phyloP scores from a whole-genome alignment of 805 yeast species.

The Saccharomycopsis javanensis region DNA sequence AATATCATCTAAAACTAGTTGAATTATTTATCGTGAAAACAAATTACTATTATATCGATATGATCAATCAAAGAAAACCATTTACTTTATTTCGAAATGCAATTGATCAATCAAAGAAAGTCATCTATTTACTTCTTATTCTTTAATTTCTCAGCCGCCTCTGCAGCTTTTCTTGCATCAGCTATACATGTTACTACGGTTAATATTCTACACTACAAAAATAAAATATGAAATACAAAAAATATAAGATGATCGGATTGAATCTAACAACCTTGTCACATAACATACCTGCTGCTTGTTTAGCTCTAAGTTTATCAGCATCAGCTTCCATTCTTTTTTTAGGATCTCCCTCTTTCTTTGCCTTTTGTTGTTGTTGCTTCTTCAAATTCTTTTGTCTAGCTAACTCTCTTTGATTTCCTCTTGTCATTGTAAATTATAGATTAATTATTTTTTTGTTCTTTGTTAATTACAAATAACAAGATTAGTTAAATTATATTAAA shows the following conservation, averaged over 20 bases:
- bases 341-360: slow-evolving; percentile 79
- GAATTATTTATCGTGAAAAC: too few species aligned
- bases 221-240: background rate
- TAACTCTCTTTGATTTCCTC: slow-evolving; percentile 94
- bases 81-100: too few species aligned
- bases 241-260: background rate
- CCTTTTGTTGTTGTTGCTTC: slow-evolving; percentile 58
- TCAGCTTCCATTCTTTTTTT: slow-evolving; percentile 77
- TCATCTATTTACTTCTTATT: background rate
- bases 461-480: too few species aligned
- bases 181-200: slow-evolving; percentile 27
- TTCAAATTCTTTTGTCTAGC: slow-evolving; percentile 84
- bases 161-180: slow-evolving; percentile 40
- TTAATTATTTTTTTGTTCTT: too few species aligned
- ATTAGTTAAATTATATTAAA: too few species aligned
- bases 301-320: slow-evolving; percentile 82
- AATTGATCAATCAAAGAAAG: too few species aligned
- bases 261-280: too few species aligned
- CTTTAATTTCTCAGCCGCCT: slow-evolving; percentile 6
- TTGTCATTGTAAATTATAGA: slow-evolving; percentile 46
- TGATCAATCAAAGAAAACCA: too few species aligned
- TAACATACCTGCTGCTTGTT: slow-evolving; percentile 71
- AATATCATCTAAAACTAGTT: too few species aligned
- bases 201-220: slow-evolving; percentile 5
- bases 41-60: too few species aligned